Percentiles rank a stretch among this genome's conserved stretches.
These are phyloP conservation scores for Ganoderma multipileum DNA, from an alignment of 1,284 basidiomycete species.

Conservation along the genomic window DNA sequence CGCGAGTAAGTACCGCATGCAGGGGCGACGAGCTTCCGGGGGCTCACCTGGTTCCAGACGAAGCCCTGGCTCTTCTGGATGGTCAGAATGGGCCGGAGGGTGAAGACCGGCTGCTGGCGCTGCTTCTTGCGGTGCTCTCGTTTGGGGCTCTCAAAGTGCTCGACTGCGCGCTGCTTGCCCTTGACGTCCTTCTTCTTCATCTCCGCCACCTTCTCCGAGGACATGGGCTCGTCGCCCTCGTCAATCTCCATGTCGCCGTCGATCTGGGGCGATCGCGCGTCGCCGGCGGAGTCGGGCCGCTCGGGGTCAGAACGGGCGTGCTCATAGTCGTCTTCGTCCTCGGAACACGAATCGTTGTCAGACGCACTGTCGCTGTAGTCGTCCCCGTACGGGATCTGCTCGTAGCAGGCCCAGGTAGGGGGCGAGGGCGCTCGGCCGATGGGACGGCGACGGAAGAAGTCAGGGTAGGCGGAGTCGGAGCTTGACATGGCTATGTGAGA, in stretches of 20 bases:
- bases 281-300: constrained; percentile 35
- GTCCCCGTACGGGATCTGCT: constrained; percentile 74
- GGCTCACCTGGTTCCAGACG: constrained; percentile 83
- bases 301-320: constrained; percentile 42
- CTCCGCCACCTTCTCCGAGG: constrained; percentile 48
- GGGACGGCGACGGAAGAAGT: constrained; percentile 72
- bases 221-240: constrained; percentile 46
- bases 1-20: constrained; percentile 9
- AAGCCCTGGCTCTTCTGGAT: constrained; percentile 87
- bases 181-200: constrained; percentile 69
- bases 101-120: constrained; percentile 61
- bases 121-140: constrained; percentile 63
- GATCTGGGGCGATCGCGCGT: constrained; percentile 48
- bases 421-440: constrained; percentile 81
- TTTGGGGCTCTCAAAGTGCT: constrained; percentile 58
- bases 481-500: constrained; percentile 43
- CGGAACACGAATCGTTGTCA: constrained; percentile 65
- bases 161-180: constrained; percentile 79
- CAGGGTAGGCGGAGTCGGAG: constrained; percentile 39
- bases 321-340: constrained; percentile 72
- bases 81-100: constrained; percentile 80
- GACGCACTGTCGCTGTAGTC: constrained; percentile 51
- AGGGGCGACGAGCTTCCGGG: background rate
- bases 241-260: constrained; percentile 65
- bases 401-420: constrained; percentile 85